phyloP scores from a whole-genome alignment of 2,329 filamentous ascomycete species.

The Beauveria pseudobassiana region DNA sequence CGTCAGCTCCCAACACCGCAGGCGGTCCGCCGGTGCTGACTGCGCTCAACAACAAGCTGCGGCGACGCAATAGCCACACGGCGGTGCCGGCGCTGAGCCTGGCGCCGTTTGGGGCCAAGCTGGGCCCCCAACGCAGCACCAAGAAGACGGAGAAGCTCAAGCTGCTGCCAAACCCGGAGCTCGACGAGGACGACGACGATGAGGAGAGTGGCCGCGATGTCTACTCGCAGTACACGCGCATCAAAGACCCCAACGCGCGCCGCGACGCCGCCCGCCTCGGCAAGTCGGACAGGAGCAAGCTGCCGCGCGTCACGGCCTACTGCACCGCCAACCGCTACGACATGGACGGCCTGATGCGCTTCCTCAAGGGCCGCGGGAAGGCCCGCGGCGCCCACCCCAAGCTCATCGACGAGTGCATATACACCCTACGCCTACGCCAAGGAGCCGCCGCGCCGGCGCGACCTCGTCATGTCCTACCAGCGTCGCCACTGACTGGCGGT shows the following conservation, averaged over 20 bases:
- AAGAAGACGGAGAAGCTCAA: conserved; percentile 97
- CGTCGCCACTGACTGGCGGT: conserved; percentile 65
- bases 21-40: conserved; percentile 49
- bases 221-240: conserved; percentile 94
- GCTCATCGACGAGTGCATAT: conserved; percentile 94
- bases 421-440: conserved; percentile 77
- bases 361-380: conserved; percentile 76
- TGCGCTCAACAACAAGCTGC: conserved; percentile 78
- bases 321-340: conserved; percentile 90
- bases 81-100: conserved; percentile 29
- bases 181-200: conserved; percentile 67
- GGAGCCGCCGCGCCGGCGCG: conserved; percentile 16
- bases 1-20: conserved; percentile 24
- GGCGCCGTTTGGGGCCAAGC: conserved; percentile 51
- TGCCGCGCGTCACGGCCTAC: conserved; percentile 92
- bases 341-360: conserved; percentile 82
- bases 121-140: conserved; percentile 89
- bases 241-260: conserved; percentile 90
- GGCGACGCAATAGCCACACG: conserved; percentile 77
- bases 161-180: conserved; percentile 84
- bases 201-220: conserved; percentile 93
- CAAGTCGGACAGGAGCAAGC: conserved; percentile 79
- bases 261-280: conserved; percentile 87
- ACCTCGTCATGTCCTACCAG: conserved; percentile 45
- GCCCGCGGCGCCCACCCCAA: conserved; percentile 77